Evolutionary conservation across 2,329 filamentous ascomycete genomes (phyloP), one percentile per base, ranked within the genome.

Genomic region (Scedosporium boydii): DNA sequence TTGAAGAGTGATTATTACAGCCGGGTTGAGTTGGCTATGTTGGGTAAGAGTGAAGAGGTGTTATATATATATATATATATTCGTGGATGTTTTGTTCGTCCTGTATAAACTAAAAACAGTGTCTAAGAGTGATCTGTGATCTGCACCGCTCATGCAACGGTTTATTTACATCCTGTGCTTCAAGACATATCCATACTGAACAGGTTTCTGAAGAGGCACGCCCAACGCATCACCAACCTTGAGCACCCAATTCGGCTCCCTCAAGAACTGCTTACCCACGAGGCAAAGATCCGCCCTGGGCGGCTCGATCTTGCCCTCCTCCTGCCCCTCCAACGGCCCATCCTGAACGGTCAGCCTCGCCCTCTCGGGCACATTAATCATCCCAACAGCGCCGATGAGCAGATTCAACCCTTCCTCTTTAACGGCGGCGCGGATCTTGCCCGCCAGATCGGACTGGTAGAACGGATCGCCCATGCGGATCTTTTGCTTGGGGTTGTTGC

Each of bases 171-270:
- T 46, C 46, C 12, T 53, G 10, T 51, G 23, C 59, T 38, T 60
- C 23, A 60, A 9, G 16, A 51, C 77, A 9, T 77, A 72, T 29
- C 71, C 67, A 67, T 84, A 85, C 71, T 96, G 91, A 66, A 85
- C 85, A 1, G 91, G 84, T 83, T 87, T 88, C 68, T 87, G 78
- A 4, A 93, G 84, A 63, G 85, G 77, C 3, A 93, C 85, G 9
- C 84, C 86, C 38, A 96, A 77, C 66, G 91, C 83, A 64, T 89
- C 82, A 0, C 90, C 92, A 65, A 84, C 87, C 41, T 83, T 81
- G 74, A 91, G 85, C 7, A 91, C 88, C 70, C 92, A 86, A 63
- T 90, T 87, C 0, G 92, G 89, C 70, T 96, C 91, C 72, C 91
- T 85, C 75, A 96, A 80, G 74, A 95, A 95, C 69, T 89, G 87